Evolutionary conservation across 805 yeast genomes (phyloP).

Genomic region (Candida xiaguanensis): DNA sequence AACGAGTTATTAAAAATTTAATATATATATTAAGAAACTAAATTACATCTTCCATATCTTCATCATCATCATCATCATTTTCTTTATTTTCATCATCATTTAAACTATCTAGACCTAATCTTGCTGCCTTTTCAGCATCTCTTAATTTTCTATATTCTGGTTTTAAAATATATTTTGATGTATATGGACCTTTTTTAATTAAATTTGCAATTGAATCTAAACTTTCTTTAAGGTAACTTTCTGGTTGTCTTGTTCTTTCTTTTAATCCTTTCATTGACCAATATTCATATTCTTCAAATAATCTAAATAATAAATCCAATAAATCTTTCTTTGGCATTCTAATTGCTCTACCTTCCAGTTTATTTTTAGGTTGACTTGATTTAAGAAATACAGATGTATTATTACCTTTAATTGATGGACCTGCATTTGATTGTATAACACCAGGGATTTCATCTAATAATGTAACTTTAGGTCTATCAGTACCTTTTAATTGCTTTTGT

Average conservation of each 20-base stretch:
- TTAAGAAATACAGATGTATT: constrained; percentile 66
- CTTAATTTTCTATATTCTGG: constrained; percentile 82
- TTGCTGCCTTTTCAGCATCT: constrained; percentile 72
- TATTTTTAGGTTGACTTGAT: constrained; percentile 38
- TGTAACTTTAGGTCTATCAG: constrained; percentile 61
- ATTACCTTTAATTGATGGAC: constrained; percentile 71
- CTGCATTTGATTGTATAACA: constrained; percentile 80
- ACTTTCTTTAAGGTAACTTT: constrained; percentile 84
- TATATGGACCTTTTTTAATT: constrained; percentile 94
- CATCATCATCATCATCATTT: constrained; percentile 67
- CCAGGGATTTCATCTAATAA: constrained; percentile 81
- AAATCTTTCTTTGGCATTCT: constrained; percentile 92
- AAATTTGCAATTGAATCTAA: constrained; percentile 84
- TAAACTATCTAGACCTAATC: constrained; percentile 45
- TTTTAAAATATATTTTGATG: constrained; percentile 83
- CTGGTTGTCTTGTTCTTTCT: constrained; percentile 95
- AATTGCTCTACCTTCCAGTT: constrained; percentile 78
- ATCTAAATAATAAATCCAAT: constrained; percentile 78
- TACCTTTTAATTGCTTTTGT: constrained; percentile 48
- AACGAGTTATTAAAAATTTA: constrained; percentile 4
- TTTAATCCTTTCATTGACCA: constrained; percentile 94
- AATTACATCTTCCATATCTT: constrained; percentile 78
- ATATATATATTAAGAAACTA: constrained; percentile 5
- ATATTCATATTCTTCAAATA: constrained; percentile 92
- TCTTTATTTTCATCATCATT: constrained; percentile 53